Evolutionary conservation across 2,329 filamentous ascomycete genomes (phyloP).

Genomic region (Trichoderma lentiforme): DNA sequence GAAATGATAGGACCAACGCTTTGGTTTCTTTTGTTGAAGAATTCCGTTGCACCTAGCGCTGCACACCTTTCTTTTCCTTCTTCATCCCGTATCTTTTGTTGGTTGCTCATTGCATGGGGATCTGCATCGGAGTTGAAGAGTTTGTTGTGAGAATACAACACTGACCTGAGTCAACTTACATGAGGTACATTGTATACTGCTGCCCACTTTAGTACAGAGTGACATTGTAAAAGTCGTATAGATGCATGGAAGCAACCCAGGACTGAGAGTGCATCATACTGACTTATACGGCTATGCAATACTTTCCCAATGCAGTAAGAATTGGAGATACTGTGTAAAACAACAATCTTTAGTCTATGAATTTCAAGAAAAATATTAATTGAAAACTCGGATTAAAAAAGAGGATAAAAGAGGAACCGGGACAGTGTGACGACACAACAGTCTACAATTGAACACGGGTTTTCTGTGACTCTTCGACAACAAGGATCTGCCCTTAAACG

Average conservation of each 20-base stretch:
- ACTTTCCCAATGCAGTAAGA: background rate
- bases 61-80: background rate
- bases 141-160: background rate
- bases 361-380: background rate
- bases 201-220: background rate
- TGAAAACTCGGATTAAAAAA: too few species aligned
- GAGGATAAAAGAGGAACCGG: background rate
- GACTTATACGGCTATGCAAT: background rate
- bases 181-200: background rate
- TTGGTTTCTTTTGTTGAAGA: background rate
- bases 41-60: conserved; percentile 7
- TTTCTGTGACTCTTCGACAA: background rate
- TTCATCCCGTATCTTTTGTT: background rate
- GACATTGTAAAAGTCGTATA: background rate
- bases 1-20: background rate
- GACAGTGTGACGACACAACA: background rate
- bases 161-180: background rate
- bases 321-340: background rate
- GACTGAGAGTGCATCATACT: background rate
- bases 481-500: background rate
- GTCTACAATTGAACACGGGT: background rate
- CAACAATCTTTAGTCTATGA: background rate
- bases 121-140: background rate
- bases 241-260: background rate
- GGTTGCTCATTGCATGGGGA: background rate